Evolutionary conservation across 129 eudicot genomes (phyloP).

Genomic region (Helichrysum umbraculigerum): DNA sequence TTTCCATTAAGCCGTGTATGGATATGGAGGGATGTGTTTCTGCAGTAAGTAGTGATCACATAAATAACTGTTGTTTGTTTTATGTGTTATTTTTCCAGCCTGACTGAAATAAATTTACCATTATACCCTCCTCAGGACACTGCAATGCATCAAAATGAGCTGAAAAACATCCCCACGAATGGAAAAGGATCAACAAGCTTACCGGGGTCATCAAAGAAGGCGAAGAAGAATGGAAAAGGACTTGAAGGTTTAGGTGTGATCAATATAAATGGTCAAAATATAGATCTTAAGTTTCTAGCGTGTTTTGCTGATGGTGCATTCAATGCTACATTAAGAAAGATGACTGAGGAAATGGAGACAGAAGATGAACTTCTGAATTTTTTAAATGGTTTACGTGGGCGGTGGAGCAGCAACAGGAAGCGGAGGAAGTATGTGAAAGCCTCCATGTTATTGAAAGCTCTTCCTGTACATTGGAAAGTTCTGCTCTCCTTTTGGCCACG

Average conservation of each 20-base stretch:
- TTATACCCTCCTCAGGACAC: too few species aligned
- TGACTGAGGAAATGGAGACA: conserved; percentile 22
- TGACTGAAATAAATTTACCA: too few species aligned
- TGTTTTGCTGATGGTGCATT: conserved; percentile 5
- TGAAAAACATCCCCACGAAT: background rate
- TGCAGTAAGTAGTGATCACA: too few species aligned
- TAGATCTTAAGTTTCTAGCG: conserved; percentile 23
- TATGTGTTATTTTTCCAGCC: too few species aligned
- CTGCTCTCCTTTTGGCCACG: conserved; percentile 27
- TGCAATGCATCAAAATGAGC: background rate
- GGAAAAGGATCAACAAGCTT: conserved; percentile 15
- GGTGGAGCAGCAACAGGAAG: conserved; percentile 26
- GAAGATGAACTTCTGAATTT: conserved; percentile 30
- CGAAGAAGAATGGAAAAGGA: background rate
- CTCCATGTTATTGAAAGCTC: conserved; percentile 6
- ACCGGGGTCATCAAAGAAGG: background rate
- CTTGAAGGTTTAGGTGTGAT: conserved; percentile 12
- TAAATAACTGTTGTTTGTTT: too few species aligned
- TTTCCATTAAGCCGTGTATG: too few species aligned
- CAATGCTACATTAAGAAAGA: background rate
- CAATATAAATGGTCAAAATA: background rate
- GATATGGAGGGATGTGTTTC: too few species aligned
- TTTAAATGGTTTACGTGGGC: conserved; percentile 25
- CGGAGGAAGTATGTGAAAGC: conserved; percentile 33
- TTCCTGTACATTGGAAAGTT: conserved; percentile 24